Evolutionary conservation across 2,329 filamentous ascomycete genomes (phyloP), one percentile per base, ranked within the genome.

Genomic region (Colletotrichum sp.): DNA sequence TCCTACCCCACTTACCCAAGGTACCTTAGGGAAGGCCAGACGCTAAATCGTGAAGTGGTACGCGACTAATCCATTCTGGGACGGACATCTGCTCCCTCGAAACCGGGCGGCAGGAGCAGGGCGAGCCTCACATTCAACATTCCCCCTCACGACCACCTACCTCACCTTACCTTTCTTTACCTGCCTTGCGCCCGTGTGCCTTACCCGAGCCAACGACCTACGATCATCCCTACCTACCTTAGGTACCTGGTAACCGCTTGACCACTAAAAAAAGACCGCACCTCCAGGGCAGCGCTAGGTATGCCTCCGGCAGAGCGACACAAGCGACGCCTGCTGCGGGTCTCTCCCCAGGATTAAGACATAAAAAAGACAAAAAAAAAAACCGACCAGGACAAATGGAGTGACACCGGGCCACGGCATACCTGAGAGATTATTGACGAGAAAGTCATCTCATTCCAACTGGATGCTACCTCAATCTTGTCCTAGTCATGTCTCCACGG

Each of bases 291-390:
- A 36, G 52, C 71, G 67, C 59, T 55, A 48, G 38, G 38, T 43
- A 71, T 61, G 61, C 55, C 67, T 61, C 38, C 62, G 62, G 72
- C 72, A 74, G 72, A 74, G 68, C 72, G 72, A 74, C 69, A 72
- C 69, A 63, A 66, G 72, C 69, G 55, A 30, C 62, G 21, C 24
- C 72, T 72, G 55, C 36, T 30, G 38, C 52, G 55, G 69, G 73
- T 67, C 62, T 28, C 30, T 30, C 34, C 68, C 61, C 69, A 62
- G 30, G 36, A 62, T 52, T 52, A 21, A 52, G n/a, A 52, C 43
- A 16, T 58, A 43, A 21, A 28, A 48, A 10, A 24, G n/a, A 36
- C 7, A 67, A 48, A 36, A 56, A 28, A 67, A 21, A 36, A 56
- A 28, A 67, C 14, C 5, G 28, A 36, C 48, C n/a, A 36, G 28